Base-by-base conservation (phyloP, 108 stramenopile species). In the Cyclotella atomus region DNA sequence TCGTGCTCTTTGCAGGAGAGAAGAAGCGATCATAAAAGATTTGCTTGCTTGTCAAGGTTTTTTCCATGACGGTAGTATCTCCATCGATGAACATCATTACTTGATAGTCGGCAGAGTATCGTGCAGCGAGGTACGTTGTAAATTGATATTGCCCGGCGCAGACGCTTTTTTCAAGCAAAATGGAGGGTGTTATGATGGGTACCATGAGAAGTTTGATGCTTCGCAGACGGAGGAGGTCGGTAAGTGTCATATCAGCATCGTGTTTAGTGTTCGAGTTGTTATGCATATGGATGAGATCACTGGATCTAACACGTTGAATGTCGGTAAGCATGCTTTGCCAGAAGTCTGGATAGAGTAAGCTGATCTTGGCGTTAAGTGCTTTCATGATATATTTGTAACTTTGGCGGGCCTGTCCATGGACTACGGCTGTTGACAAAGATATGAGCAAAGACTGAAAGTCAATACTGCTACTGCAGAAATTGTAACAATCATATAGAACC, bases 21-120 rank as follows among this genome's bases (percentile, higher is more conserved):
- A 71, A 71, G 20, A 71, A 71, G 3, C 70, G 35, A 71, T 71
- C 70, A 47, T 71, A 71, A 12, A 71, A 27, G 9, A 71, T 55
- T 21, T n/a, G 38, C 33, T 71, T 20, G 3, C 27, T 21, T 24
- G 62, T 61, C 45, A 28, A 28, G 5, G 17, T 7, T 61, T 61
- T 47, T 63, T 71, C 70, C 15, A 71, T 46, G 24, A 71, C 20
- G 59, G 61, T 60, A 0, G 70, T 71, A 25, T 71, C 70, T n/a
- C 70, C 70, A 44, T 71, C 70, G 25, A 71, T 24, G 41, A 35
- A 71, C 70, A 63, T 63, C 56, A 71, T 62, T 17, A 71, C 70
- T 62, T 71, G 70, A 30, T 71, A 71, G 62, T 71, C 70, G 10
- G 70, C 70, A 14, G 70, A 33, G 62, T 62, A 71, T 36, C 70